Percentiles rank a stretch among this genome's conserved stretches.
Conservation (phyloP, 73 alveolate genomes). For the Tetrahymena malaccensis region DNA sequence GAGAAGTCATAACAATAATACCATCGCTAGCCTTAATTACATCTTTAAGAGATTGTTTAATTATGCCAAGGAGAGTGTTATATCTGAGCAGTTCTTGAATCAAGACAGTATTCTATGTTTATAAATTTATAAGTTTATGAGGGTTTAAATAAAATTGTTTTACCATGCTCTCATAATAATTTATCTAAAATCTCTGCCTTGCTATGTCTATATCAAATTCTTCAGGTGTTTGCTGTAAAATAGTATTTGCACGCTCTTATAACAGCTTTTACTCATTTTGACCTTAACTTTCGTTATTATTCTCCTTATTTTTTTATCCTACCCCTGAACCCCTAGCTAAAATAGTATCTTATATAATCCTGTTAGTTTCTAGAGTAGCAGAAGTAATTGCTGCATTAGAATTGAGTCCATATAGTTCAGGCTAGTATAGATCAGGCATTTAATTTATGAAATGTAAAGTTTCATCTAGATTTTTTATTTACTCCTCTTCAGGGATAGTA, state of each 20-base stretch:
- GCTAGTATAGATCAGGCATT: slow-evolving; percentile 84
- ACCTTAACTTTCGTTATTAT: slow-evolving; percentile 16
- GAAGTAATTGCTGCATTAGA: slow-evolving; percentile 85
- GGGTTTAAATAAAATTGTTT: neutral
- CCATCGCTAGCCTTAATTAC: slow-evolving; percentile 85
- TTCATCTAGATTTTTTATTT: slow-evolving; percentile 59
- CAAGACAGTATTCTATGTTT: slow-evolving; percentile 63
- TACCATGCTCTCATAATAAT: slow-evolving; percentile 76
- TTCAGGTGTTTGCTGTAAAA: slow-evolving; percentile 64
- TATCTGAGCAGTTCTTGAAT: slow-evolving; percentile 86
- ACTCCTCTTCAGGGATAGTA: slow-evolving; percentile 73
- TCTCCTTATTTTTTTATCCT: slow-evolving; percentile 53
- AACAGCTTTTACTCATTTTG: slow-evolving; percentile 18
- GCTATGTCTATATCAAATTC: slow-evolving; percentile 75
- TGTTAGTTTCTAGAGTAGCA: slow-evolving; percentile 78
- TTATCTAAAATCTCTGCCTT: slow-evolving; percentile 69
- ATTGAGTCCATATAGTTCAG: slow-evolving; percentile 89
- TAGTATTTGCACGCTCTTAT: slow-evolving; percentile 65
- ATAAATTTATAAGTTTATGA: neutral
- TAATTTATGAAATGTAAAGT: slow-evolving; percentile 63
- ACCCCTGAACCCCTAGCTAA: slow-evolving; percentile 63
- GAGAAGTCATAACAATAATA: slow-evolving; percentile 76
- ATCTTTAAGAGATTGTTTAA: slow-evolving; percentile 60
- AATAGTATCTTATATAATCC: slow-evolving; percentile 63
- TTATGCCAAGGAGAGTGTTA: slow-evolving; percentile 66